phyloP scores from a whole-genome alignment of 129 eudicot genomes.

The Artemisia annua region DNA sequence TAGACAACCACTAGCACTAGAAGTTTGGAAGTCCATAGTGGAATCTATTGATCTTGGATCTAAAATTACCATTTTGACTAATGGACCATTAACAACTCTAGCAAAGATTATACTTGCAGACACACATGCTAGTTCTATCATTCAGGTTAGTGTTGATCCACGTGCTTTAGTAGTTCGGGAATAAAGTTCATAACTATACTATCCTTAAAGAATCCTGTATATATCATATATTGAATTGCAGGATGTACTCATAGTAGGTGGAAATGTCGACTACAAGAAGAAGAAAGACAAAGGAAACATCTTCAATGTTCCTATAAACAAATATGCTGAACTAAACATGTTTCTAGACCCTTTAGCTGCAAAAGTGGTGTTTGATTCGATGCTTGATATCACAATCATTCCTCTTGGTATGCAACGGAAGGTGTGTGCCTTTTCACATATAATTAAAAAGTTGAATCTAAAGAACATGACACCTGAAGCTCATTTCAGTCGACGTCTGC shows the following conservation, averaged over 20 bases:
- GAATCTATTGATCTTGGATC: slow-evolving; percentile 49
- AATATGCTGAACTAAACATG: slow-evolving; percentile 72
- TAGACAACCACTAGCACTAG: slow-evolving; percentile 66
- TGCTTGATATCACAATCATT: slow-evolving; percentile 51
- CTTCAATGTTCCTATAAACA: slow-evolving; percentile 59
- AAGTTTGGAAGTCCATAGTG: slow-evolving; percentile 62
- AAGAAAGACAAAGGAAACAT: slow-evolving; percentile 53
- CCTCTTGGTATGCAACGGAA: slow-evolving; percentile 56
- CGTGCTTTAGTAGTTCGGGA: too few relatives aligned
- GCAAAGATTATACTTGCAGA: slow-evolving; percentile 62
- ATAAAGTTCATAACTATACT: slow-evolving; percentile 4
- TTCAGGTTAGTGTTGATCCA: slow-evolving; percentile 49
- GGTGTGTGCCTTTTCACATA: slow-evolving; percentile 36
- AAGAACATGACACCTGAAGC: slow-evolving; percentile 61
- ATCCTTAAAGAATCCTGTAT: not conserved
- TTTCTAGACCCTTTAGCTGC: slow-evolving; percentile 88
- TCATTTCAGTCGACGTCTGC: slow-evolving; percentile 44
- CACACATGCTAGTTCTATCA: slow-evolving; percentile 40
- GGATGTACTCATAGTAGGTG: slow-evolving; percentile 74
- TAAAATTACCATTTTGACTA: slow-evolving; percentile 61
- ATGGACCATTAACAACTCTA: slow-evolving; percentile 79
- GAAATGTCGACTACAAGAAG: slow-evolving; percentile 42
- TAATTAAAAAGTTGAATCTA: slow-evolving; percentile 35
- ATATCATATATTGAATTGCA: slow-evolving; percentile 33
- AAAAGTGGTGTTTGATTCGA: slow-evolving; percentile 58